These are phyloP conservation scores for Chaetomium fimeti DNA, from an alignment of 495 filamentous ascomycete genomes.

Conservation along the genomic window DNA sequence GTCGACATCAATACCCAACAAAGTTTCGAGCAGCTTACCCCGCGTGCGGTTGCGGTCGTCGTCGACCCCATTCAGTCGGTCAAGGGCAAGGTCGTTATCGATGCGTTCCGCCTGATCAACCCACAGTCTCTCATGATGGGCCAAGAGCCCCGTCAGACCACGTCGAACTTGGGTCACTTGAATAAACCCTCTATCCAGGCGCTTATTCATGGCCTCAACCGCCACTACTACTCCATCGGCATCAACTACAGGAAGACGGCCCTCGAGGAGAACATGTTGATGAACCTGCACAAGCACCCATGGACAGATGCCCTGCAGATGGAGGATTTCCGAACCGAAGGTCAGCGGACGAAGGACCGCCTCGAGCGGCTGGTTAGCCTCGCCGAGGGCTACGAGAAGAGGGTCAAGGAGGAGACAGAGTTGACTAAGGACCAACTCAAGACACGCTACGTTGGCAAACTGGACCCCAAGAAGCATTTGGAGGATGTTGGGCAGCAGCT, in stretches of 20 bases:
- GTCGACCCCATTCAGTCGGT: slow-evolving; percentile 98
- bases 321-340: slow-evolving; percentile 90
- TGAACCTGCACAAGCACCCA: slow-evolving; percentile 99
- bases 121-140: slow-evolving; percentile 98
- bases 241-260: slow-evolving; percentile 98
- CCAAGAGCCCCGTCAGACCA: slow-evolving; percentile 97
- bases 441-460: slow-evolving; percentile 97
- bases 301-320: slow-evolving; percentile 98
- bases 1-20: slow-evolving; percentile 99
- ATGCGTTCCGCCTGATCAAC: slow-evolving; percentile 98
- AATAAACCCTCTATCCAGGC: slow-evolving; percentile 99
- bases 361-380: slow-evolving; percentile 84
- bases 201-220: slow-evolving; percentile 96
- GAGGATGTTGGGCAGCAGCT: slow-evolving; percentile 93
- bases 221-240: slow-evolving; percentile 98
- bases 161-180: slow-evolving; percentile 93
- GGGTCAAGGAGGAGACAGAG: slow-evolving; percentile 97
- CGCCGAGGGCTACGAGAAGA: slow-evolving; percentile 95
- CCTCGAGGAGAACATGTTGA: slow-evolving; percentile 98
- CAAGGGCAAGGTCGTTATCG: slow-evolving; percentile 98
- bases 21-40: slow-evolving; percentile 95
- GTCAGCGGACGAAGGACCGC: slow-evolving; percentile 74
- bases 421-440: slow-evolving; percentile 96
- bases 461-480: slow-evolving; percentile 98
- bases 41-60: slow-evolving; percentile 94